Evolutionary conservation across 2,329 filamentous ascomycete species (phyloP).

Genomic region (Aaosphaeria arxii): DNA sequence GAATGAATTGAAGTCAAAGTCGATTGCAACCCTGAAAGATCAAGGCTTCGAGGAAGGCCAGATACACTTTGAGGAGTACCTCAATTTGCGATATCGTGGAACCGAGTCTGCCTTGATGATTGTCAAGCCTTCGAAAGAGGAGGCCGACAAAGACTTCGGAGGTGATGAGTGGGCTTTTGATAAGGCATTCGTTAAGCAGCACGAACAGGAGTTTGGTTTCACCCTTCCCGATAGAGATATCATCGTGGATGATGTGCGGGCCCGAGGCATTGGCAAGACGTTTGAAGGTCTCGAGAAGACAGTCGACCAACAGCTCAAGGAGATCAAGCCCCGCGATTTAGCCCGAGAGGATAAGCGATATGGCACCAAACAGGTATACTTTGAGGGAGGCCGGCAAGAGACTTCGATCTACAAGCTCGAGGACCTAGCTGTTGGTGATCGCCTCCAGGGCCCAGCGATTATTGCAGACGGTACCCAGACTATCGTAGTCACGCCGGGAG

Average conservation of each 20-base stretch:
- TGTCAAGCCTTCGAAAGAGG: slow-evolving; percentile 65
- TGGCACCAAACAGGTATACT: slow-evolving; percentile 71
- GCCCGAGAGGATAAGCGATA: slow-evolving; percentile 62
- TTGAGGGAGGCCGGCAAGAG: slow-evolving; percentile 73
- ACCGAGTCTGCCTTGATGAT: slow-evolving; percentile 93
- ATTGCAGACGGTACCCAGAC: slow-evolving; percentile 87
- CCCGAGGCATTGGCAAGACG: slow-evolving; percentile 84
- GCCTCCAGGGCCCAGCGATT: slow-evolving; percentile 76
- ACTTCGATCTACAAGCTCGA: slow-evolving; percentile 83
- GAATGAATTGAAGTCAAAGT: slow-evolving; percentile 74
- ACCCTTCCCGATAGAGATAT: slow-evolving; percentile 82
- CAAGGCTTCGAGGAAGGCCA: slow-evolving; percentile 76
- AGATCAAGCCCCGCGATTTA: slow-evolving; percentile 59
- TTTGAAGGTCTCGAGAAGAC: slow-evolving; percentile 77
- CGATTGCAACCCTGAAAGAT: slow-evolving; percentile 62
- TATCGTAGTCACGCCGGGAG: slow-evolving; percentile 79
- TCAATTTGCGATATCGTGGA: slow-evolving; percentile 89
- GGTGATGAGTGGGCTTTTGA: slow-evolving; percentile 79
- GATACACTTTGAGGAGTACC: slow-evolving; percentile 84
- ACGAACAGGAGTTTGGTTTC: slow-evolving; percentile 91
- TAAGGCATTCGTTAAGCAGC: slow-evolving; percentile 79
- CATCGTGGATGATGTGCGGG: slow-evolving; percentile 85
- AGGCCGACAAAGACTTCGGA: slow-evolving; percentile 57
- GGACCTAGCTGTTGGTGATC: slow-evolving; percentile 68
- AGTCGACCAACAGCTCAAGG: slow-evolving; percentile 77